phyloP scores from a whole-genome alignment of 75 land plant species.

The Larix kaempferi region DNA sequence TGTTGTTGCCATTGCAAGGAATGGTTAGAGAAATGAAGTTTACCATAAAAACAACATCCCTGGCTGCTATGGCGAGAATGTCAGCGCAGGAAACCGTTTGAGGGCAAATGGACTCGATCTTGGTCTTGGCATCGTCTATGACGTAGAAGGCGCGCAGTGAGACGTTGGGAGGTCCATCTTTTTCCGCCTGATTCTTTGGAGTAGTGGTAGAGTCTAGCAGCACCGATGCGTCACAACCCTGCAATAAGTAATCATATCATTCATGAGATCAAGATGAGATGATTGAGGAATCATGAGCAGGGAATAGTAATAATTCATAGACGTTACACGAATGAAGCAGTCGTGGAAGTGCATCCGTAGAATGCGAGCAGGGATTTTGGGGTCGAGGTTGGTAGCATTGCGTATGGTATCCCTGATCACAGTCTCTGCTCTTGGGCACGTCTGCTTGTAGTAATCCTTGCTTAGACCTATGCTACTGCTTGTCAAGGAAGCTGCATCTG shows the following conservation, averaged over 20 bases:
- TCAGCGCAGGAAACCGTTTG: conserved; percentile 59
- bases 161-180: conserved; percentile 46
- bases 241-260: not conserved
- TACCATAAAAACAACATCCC: conserved; percentile 54
- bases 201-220: conserved; percentile 25
- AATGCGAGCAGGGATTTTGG: conserved; percentile 34
- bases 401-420: conserved; percentile 21
- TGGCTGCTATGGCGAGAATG: conserved; percentile 52
- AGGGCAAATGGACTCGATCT: conserved; percentile 46
- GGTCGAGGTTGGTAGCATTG: conserved; percentile 29
- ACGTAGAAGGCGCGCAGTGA: conserved; percentile 46
- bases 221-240: conserved; percentile 56
- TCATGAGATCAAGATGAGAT: not conserved
- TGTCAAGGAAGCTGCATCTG: no score
- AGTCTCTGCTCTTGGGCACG: conserved; percentile 39
- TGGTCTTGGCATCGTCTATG: conserved; percentile 42
- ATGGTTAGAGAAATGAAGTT: conserved; percentile 8
- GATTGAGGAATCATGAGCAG: not conserved
- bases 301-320: not conserved
- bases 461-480: not conserved
- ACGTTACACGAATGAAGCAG: conserved; percentile 43
- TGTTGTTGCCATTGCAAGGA: conserved; percentile 22
- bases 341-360: conserved; percentile 48
- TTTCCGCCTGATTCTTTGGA: conserved; percentile 28
- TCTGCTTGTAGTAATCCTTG: conserved; percentile 29